Evolutionary conservation across 2,329 filamentous ascomycete species (phyloP).

Genomic region (Graphilbum fragrans): DNA sequence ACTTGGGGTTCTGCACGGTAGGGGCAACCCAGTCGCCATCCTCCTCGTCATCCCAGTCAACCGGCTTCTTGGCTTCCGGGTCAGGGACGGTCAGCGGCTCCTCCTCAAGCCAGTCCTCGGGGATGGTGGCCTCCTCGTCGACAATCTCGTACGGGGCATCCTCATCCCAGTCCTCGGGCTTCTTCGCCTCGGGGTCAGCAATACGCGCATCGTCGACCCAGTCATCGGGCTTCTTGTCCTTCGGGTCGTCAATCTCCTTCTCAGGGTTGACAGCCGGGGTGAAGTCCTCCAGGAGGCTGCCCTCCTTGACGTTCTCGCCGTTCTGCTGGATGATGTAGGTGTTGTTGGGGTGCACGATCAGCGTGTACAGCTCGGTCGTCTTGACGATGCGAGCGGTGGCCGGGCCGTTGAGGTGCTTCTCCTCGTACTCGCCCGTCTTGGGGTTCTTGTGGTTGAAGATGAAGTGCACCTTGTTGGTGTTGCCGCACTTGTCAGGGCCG

Average conservation of each 20-base stretch:
- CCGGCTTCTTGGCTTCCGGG: conserved; percentile 92
- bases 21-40: conserved; percentile 95
- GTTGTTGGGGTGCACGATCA: conserved; percentile 95
- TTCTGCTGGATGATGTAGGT: conserved; percentile 88
- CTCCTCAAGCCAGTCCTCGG: conserved; percentile 90
- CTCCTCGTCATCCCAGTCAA: conserved; percentile 99
- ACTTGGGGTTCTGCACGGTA: conserved; percentile 91
- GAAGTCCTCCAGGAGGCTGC: conserved; percentile 90
- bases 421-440: conserved; percentile 98
- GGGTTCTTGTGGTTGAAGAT: conserved; percentile 99
- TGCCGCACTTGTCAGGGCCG: conserved; percentile 96
- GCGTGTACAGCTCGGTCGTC: conserved; percentile 87
- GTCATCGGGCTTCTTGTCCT: conserved; percentile 86
- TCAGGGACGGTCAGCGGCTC: conserved; percentile 76
- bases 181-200: conserved; percentile 79
- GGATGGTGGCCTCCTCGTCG: conserved; percentile 81
- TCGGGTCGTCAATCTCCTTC: conserved; percentile 87
- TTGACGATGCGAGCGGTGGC: conserved; percentile 83
- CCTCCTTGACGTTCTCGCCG: conserved; percentile 76
- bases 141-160: conserved; percentile 94
- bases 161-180: conserved; percentile 99
- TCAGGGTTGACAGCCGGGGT: conserved; percentile 82
- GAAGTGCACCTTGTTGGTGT: conserved; percentile 97
- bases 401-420: conserved; percentile 88
- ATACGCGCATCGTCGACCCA: conserved; percentile 96